Percentiles rank a stretch among this genome's conserved stretches.
phyloP scores from a whole-genome alignment of 2,329 filamentous ascomycete species.

The Penicillium aurantiogriseum region DNA sequence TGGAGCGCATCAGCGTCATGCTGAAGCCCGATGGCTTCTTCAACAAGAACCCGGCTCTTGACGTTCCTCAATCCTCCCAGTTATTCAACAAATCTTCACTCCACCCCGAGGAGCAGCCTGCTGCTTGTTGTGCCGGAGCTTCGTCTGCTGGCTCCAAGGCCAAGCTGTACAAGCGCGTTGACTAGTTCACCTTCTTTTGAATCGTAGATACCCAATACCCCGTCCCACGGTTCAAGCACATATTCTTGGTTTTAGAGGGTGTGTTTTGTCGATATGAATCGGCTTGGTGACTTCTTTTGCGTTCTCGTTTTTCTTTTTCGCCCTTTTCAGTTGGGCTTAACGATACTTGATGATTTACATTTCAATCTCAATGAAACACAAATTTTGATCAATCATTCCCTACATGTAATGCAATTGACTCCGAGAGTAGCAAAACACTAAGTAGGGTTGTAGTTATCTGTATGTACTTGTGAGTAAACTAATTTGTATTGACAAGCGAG shows the following conservation, averaged over 20 bases:
- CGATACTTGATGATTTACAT: neutral
- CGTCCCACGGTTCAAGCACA: neutral
- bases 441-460: neutral
- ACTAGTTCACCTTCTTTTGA: slow-evolving; percentile 14
- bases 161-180: slow-evolving; percentile 33
- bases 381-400: neutral
- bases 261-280: neutral
- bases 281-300: neutral
- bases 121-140: slow-evolving; percentile 19
- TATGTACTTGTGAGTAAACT: neutral
- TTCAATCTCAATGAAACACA: neutral
- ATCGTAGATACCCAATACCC: slow-evolving; percentile 5
- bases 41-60: slow-evolving; percentile 51
- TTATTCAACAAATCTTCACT: slow-evolving; percentile 44
- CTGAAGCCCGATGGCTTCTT: slow-evolving; percentile 54
- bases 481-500: neutral
- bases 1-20: slow-evolving; percentile 52
- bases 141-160: slow-evolving; percentile 26
- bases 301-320: neutral
- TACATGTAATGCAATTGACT: neutral
- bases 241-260: neutral
- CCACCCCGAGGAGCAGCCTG: slow-evolving; percentile 24
- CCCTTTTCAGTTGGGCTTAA: neutral
- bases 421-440: neutral
- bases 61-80: slow-evolving; percentile 46